These are phyloP conservation scores for Brassica napus DNA, from an alignment of 345 rosid genomes.

Conservation along the genomic window Da-Ae NC_063436.1:2706001-2706500, in stretches of 20 bases:
- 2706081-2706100: not conserved
- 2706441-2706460: slow-evolving; percentile 64
- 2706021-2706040: slow-evolving; percentile 12
- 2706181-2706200: not conserved
- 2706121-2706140: not conserved
- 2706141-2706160: slow-evolving; percentile 17
- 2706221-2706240: slow-evolving; percentile 3
- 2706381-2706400: not conserved
- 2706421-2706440: slow-evolving; percentile 73
- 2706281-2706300: slow-evolving; percentile 40
- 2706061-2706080: not conserved
- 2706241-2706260: not conserved
- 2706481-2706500: slow-evolving; percentile 91
- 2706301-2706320: slow-evolving; percentile 60
- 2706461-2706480: slow-evolving; percentile 77
- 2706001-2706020: slow-evolving; percentile 11
- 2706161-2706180: slow-evolving; percentile 15
- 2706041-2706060: slow-evolving; percentile 3
- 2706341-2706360: not conserved
- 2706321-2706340: slow-evolving; percentile 4
- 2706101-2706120: slow-evolving; percentile 19
- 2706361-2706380: not conserved
- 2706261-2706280: not conserved
- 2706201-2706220: slow-evolving; percentile 14
- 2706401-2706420: slow-evolving; percentile 65